Evolutionary conservation across 2,329 filamentous ascomycete species (phyloP).

Genomic region (Aspergillus sp.): DNA sequence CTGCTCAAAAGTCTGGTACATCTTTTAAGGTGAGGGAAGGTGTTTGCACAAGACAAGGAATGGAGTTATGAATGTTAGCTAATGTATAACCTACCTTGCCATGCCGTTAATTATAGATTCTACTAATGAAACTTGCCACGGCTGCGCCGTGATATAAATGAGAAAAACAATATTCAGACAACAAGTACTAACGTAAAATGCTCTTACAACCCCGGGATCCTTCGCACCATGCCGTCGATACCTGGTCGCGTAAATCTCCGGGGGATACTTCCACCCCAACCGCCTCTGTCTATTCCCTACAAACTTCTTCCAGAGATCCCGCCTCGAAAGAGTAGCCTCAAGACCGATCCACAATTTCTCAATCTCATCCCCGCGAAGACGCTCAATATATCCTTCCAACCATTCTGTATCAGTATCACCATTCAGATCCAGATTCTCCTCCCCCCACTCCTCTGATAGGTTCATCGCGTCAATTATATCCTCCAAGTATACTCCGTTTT

Average conservation of each 20-base stretch:
- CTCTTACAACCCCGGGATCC: background rate
- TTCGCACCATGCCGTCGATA: background rate
- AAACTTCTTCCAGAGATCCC: background rate
- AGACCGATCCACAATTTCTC: background rate
- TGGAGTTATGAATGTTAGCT: too few relatives aligned
- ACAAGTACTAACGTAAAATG: too few relatives aligned
- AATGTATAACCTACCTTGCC: too few relatives aligned
- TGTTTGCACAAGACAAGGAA: too few relatives aligned
- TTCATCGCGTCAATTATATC: slow-evolving; percentile 14
- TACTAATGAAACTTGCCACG: too few relatives aligned
- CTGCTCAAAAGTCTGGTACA: too few relatives aligned
- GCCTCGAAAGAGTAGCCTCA: background rate
- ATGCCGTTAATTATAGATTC: too few relatives aligned
- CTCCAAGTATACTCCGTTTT: slow-evolving; percentile 8
- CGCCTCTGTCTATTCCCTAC: background rate
- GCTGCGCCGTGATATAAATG: too few relatives aligned
- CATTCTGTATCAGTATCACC: background rate
- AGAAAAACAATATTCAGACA: too few relatives aligned
- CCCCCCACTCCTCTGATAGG: slow-evolving; percentile 4
- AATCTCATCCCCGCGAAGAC: background rate
- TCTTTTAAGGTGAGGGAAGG: too few relatives aligned
- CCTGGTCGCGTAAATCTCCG: background rate
- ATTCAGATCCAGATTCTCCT: slow-evolving; percentile 8
- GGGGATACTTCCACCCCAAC: background rate
- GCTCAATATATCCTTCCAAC: background rate